Evolutionary conservation across 306 rosid species (phyloP), one percentile per base, ranked within the genome.

Genomic region (Luffa aegyptiaca): DNA sequence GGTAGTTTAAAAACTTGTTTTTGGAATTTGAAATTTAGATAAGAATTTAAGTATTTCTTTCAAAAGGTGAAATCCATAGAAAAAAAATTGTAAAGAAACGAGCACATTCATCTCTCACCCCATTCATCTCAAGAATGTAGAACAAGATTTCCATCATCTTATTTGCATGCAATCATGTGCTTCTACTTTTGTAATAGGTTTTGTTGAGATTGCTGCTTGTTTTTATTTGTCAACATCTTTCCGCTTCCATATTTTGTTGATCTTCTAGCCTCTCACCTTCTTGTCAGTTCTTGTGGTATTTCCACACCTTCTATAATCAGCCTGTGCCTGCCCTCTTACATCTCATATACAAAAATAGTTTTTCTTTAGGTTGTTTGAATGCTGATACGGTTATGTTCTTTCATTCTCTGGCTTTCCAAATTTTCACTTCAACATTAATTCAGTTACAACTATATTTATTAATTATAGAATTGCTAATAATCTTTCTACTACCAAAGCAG

Each of bases 401-500:
- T 12, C 36, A 11, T 77, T 21, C 62, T 16, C 14, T 72, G 59
- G 36, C 53, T 74, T 33, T 6, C 39, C 21, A 16, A 51, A 3
- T 33, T 14, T 74, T 35, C 46, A 51, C 62, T 74, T 6, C 13
- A 31, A 35, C 41, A 48, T 7, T 1, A 73, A 13, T 26, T 74
- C 37, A 20, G 12, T 73, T 51, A 31, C 44, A 49, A 73, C 13
- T 48, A 17, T 71, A 12, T 71, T 42, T 26, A 71, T 73, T 31
- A 12, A 11, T 21, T 18, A 20, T 5, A 5, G 31, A 26, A 16
- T 73, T 73, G 20, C 61, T 33, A 31, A 48, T 31, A 3, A 31
- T 49, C 59, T 73, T 82, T 71, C 70, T 48, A 57, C 48, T 82
- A 51, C 68, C 69, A 82, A 83, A 82, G 82, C 87, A 94, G 98